These are phyloP conservation scores for Xylariaceae sp. DNA, from an alignment of 2,329 filamentous ascomycete genomes.

Conservation along the genomic window DNA sequence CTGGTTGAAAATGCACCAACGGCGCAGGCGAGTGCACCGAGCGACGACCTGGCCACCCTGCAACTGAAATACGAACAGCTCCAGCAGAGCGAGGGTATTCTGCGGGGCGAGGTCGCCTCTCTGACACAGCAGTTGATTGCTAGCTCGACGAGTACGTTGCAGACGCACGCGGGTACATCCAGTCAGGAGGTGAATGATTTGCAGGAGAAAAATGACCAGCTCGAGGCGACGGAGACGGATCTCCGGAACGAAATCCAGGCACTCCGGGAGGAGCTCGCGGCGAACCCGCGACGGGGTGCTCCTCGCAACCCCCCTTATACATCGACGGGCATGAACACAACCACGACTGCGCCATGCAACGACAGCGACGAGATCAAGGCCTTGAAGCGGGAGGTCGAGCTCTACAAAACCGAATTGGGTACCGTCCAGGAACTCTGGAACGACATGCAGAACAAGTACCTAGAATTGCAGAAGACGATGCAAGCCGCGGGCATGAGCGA, in stretches of 20 bases:
- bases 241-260: background rate
- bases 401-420: slow-evolving; percentile 1
- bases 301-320: too few relatives aligned
- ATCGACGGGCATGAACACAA: too few relatives aligned
- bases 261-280: background rate
- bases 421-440: slow-evolving; percentile 5
- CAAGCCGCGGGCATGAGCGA: too few relatives aligned
- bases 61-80: background rate
- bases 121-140: background rate
- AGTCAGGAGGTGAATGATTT: background rate
- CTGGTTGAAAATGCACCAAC: background rate
- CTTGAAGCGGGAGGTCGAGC: background rate
- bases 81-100: background rate
- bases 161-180: too few relatives aligned
- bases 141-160: background rate
- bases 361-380: background rate
- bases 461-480: too few relatives aligned
- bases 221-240: background rate
- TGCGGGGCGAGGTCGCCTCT: background rate
- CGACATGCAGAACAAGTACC: background rate
- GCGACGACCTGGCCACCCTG: background rate
- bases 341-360: background rate
- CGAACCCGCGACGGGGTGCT: too few relatives aligned
- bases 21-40: too few relatives aligned
- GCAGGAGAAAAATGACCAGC: background rate